phyloP scores from a whole-genome alignment of 1,284 basidiomycete species.

The Melanopsichium pennsylvanicum region DNA sequence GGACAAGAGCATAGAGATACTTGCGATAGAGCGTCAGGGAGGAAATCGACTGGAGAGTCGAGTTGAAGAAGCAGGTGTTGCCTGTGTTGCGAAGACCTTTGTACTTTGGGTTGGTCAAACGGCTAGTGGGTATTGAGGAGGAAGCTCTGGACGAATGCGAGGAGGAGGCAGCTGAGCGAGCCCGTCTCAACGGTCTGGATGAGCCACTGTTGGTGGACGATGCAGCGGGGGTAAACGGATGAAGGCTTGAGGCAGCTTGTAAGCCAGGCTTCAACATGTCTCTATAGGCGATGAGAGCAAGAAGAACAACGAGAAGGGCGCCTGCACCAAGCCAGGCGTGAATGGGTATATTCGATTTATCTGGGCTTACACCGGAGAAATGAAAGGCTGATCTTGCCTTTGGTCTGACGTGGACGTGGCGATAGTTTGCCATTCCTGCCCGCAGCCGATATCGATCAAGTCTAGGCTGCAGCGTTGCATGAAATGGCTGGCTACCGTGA shows the following conservation, averaged over 20 bases:
- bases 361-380: conserved; percentile 19
- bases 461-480: not conserved
- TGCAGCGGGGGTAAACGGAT: conserved; percentile 26
- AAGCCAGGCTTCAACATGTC: conserved; percentile 41
- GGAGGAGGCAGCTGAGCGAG: conserved; percentile 13
- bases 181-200: conserved; percentile 13
- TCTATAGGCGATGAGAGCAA: conserved; percentile 13
- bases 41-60: conserved; percentile 57
- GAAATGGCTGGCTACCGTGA: too few species aligned
- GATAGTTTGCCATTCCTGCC: conserved; percentile 30
- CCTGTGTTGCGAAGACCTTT: conserved; percentile 61
- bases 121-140: conserved; percentile 2
- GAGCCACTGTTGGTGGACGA: conserved; percentile 11
- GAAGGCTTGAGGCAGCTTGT: conserved; percentile 25
- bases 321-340: conserved; percentile 18
- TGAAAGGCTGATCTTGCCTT: conserved; percentile 24
- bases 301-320: conserved; percentile 13
- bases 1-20: conserved; percentile 40
- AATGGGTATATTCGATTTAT: conserved; percentile 15
- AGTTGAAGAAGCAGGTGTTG: conserved; percentile 65
- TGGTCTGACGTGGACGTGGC: conserved; percentile 38
- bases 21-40: conserved; percentile 31
- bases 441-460: not conserved
- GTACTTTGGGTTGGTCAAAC: conserved; percentile 22
- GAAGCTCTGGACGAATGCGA: conserved; percentile 12